phyloP scores from a whole-genome alignment of 306 rosid species.

The Fragaria vesca region DNA sequence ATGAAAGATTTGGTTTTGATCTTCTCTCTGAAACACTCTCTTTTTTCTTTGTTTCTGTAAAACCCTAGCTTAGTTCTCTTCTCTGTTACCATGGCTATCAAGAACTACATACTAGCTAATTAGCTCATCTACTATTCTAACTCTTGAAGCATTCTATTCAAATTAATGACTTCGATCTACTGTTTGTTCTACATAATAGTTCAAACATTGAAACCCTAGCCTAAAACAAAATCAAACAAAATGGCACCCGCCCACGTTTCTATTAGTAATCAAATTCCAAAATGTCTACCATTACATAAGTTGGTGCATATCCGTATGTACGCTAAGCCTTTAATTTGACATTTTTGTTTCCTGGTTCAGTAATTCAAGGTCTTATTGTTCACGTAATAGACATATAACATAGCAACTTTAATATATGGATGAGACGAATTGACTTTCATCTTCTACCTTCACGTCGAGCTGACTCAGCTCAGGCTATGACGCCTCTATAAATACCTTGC shows the following conservation, averaged over 20 bases:
- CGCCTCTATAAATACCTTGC: constrained; percentile 13
- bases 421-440: background rate
- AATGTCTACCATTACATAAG: background rate
- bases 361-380: constrained; percentile 9
- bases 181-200: constrained; percentile 7
- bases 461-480: too few species aligned
- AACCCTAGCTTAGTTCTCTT: too few species aligned
- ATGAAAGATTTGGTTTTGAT: too few species aligned
- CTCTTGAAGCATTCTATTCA: background rate
- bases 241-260: background rate
- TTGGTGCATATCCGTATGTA: background rate
- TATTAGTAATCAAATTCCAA: background rate
- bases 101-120: background rate
- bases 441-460: background rate
- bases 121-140: background rate
- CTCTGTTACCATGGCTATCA: too few species aligned
- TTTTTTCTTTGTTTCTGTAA: too few species aligned
- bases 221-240: background rate
- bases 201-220: too few species aligned
- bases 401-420: background rate
- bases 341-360: background rate
- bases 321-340: background rate
- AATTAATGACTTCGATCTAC: background rate
- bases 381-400: background rate
- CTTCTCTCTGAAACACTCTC: too few species aligned